These are phyloP conservation scores for Hymenoscyphus infarciens DNA, from an alignment of 2,329 filamentous ascomycete species.

Conservation along the genomic window DNA sequence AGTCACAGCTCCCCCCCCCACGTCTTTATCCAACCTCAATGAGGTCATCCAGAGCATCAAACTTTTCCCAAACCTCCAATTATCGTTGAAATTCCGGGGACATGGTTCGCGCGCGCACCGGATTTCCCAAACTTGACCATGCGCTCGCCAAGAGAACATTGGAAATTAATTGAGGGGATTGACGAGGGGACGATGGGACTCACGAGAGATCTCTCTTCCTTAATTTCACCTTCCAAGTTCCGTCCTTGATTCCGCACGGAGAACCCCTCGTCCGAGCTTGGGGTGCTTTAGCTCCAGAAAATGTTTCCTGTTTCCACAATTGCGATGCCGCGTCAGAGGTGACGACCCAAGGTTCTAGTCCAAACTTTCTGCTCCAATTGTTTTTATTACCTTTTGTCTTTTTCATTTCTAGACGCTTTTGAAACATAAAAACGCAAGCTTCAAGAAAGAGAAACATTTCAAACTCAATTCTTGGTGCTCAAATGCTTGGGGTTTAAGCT, in stretches of 20 bases:
- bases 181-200: neutral
- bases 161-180: slow-evolving; percentile 1
- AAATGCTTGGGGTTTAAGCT: neutral
- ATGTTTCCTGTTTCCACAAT: neutral
- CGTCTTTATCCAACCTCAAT: neutral
- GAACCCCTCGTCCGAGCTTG: neutral
- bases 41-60: neutral
- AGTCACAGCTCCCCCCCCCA: neutral
- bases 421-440: neutral
- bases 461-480: neutral
- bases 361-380: neutral
- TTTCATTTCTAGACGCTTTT: neutral
- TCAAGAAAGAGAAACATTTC: neutral
- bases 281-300: neutral
- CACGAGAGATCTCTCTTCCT: neutral
- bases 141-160: neutral
- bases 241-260: neutral
- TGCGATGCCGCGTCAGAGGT: neutral
- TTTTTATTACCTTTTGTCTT: neutral
- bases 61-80: neutral
- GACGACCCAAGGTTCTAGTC: neutral
- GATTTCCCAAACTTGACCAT: neutral
- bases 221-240: neutral
- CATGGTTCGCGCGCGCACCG: neutral
- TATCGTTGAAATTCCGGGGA: neutral